A percentile compares a stretch with the other conserved stretches of the same genome.
Conservation (phyloP, 163 green algal genomes). For the Smithsoniella earleae region DNA sequence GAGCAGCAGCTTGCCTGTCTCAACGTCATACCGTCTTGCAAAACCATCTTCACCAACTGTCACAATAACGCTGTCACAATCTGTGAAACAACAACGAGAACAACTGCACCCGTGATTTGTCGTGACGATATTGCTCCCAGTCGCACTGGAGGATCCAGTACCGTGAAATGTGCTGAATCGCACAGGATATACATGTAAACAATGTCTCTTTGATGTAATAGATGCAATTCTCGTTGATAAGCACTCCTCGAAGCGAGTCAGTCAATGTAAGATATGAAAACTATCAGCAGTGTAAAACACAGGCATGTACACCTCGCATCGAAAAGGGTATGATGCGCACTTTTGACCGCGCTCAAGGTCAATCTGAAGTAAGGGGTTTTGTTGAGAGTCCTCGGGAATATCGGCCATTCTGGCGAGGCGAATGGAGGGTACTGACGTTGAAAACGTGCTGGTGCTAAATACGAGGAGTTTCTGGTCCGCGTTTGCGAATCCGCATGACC, state of each 20-base stretch:
- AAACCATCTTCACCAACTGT: slow-evolving; percentile 59
- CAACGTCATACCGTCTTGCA: slow-evolving; percentile 70
- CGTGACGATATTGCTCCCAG: too few relatives aligned
- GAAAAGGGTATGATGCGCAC: too few relatives aligned
- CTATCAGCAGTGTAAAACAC: too few relatives aligned
- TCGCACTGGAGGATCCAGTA: too few relatives aligned
- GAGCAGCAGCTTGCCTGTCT: slow-evolving; percentile 54
- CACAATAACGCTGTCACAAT: background rate
- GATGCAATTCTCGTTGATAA: too few relatives aligned
- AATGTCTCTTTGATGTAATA: too few relatives aligned
- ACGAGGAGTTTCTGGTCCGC: slow-evolving; percentile 59
- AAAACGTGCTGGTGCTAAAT: slow-evolving; percentile 89
- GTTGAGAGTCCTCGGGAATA: slow-evolving; percentile 51
- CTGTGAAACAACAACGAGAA: slow-evolving; percentile 18
- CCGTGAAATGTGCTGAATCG: too few relatives aligned
- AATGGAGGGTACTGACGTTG: slow-evolving; percentile 64
- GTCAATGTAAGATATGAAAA: too few relatives aligned
- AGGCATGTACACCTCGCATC: too few relatives aligned
- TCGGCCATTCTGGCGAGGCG: slow-evolving; percentile 78
- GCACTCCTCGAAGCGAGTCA: too few relatives aligned
- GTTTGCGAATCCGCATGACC: background rate
- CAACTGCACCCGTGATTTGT: background rate
- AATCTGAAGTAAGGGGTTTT: slow-evolving; percentile 35
- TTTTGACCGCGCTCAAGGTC: slow-evolving; percentile 45
- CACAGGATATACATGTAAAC: too few relatives aligned